Base-by-base conservation (phyloP, 768 basidiomycete species). In the Russula ochroleuca region DNA sequence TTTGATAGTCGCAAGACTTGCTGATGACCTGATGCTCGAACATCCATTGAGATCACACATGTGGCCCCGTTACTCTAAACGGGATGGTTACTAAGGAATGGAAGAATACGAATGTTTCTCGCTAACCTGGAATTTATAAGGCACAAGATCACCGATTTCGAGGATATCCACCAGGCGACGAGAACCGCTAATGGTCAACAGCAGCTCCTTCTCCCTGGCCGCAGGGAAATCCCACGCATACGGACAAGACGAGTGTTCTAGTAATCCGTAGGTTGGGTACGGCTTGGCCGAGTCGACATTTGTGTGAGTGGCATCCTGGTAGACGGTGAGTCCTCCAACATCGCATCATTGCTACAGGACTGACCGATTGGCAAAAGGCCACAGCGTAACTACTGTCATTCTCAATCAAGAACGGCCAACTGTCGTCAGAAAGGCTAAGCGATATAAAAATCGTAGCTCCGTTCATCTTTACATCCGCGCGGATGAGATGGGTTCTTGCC, bases 151-250 rank as follows among this genome's bases (percentile, higher is more conserved):
- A 31, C 97, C 97, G 23, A 99, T 98, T 74, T 98, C 97, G 86
- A 96, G 87, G 64, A 96, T 87, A 72, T 98, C 96, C 56, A 98
- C 78, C 23, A 79, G 73, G 33, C 92, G 83, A 13, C 81, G 83
- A 58, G 82, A 75, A 25, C 81, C 81, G 48, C 85, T 86, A 54
- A 86, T 80, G 11, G 73, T 72, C 23, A 99, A 77, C 40, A 84
- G 73, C 28, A 99, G 78, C 67, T 85, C 86, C 76, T 96, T 98
- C 68, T 89, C 86, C 51, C 78, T 78, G 1, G 87, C 86, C 3
- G 94, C 90, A 8, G 97, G 97, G 63, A 81, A 85, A 71, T 99
- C 97, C 96, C 96, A 99, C 5, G 94, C 90, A 72, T 98, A 99
- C 37, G 83, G 77, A 50, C 81, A 72, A 17, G 76, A 79, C 3